Evolutionary conservation across 805 yeast genomes (phyloP), one percentile per base, ranked within the genome.

Genomic region (Yamadazyma tumulicola): DNA sequence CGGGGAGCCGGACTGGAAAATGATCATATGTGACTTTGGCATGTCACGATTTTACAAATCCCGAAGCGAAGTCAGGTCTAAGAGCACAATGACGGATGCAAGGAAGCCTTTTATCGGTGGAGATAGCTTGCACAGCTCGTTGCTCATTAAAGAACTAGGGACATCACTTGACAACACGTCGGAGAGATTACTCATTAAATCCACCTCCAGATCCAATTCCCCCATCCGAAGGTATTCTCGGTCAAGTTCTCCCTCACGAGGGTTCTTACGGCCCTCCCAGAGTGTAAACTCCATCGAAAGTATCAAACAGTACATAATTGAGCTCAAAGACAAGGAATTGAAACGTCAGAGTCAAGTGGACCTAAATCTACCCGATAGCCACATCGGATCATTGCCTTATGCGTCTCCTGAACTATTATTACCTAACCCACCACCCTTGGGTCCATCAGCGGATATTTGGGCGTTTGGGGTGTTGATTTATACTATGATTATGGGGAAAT

Each of bases 341-440:
- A 35, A 43, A 27, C 22, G 48, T 12, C 48, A 43, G 37, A 41
- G 45, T 26, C 45, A 43, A 16, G 52, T 58, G 14, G 69, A 67
- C 33, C 52, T 69, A 7, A 64, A 64, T 20, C 53, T 72, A 21
- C 85, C 85, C 1, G 83, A 79, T 51, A 62, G 77, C 15, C 82
- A 81, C 46, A 84, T 86, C 31, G 97, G 97, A 0, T 88, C 96
- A 1, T 65, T 89, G 20, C 96, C 97, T 0, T 89, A 87, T 55
- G 95, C 96, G 0, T 76, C 95, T 0, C 97, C 97, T 0, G 96
- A 89, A 53, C 66, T 87, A 12, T 60, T 88, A 26, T 62, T 66
- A 26, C 81, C 84, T 1, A 67, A 69, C 28, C 85, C 87, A 4
- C 64, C 79, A 49, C 64, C 80, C 40, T 51, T 75, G 36, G 81